Percentiles rank a stretch among this genome's conserved stretches.
Conservation (phyloP, 1,284 basidiomycete species). For the Ustilago cynodontis region DNA sequence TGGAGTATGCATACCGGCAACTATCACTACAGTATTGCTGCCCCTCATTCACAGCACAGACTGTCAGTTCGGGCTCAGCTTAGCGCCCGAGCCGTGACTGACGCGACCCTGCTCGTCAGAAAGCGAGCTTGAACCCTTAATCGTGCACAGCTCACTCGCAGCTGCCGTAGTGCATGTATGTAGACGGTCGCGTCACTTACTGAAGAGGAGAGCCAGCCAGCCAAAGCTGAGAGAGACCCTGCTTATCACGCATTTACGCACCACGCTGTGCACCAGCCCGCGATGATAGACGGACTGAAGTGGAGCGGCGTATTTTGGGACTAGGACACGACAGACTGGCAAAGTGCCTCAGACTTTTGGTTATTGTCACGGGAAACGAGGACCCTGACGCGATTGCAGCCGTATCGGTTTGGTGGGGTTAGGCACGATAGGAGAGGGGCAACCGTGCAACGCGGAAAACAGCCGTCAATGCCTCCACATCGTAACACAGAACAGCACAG, state of each 20-base stretch:
- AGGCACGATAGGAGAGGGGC: neutral
- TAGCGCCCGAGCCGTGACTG: too few relatives aligned
- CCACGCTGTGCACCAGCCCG: neutral
- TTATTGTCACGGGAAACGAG: neutral
- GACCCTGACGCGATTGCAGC: slow-evolving; percentile 11
- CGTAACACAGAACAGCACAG: neutral
- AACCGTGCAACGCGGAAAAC: neutral
- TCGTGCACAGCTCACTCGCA: too few relatives aligned
- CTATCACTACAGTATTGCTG: too few relatives aligned
- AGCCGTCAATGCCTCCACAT: neutral
- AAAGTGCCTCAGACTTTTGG: neutral
- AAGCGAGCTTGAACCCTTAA: too few relatives aligned
- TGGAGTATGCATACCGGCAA: neutral
- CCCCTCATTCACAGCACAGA: too few relatives aligned
- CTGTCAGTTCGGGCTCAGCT: too few relatives aligned
- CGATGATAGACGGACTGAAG: slow-evolving; percentile 1
- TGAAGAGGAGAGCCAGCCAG: too few relatives aligned
- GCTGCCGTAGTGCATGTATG: too few relatives aligned
- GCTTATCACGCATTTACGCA: neutral
- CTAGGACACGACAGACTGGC: neutral
- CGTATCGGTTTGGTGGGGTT: neutral
- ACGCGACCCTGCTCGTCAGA: too few relatives aligned
- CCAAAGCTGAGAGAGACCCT: too few relatives aligned
- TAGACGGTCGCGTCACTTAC: too few relatives aligned
- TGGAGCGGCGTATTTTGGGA: slow-evolving; percentile 21